Evolutionary conservation across 2,329 filamentous ascomycete genomes (phyloP), one percentile per base, ranked within the genome.

Genomic region (Ophiostoma piceae): DNA sequence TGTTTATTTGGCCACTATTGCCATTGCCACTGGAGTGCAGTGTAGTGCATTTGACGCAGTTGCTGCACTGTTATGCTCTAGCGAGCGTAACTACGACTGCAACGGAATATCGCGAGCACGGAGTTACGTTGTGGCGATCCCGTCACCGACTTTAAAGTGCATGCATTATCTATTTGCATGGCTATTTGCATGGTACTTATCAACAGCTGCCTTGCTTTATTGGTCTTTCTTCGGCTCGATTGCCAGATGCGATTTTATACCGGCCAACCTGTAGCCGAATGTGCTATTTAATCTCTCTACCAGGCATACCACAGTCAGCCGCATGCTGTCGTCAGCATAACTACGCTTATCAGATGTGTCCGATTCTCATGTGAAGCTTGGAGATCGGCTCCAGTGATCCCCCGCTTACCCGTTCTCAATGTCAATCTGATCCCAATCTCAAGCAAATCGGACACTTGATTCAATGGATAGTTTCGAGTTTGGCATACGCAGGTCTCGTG

Each of bases 401-500:
- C 29, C 62, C 62, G 62, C 62, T 65, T 65, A 65, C 62, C 62
- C 62, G 62, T 22, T 22, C 26, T 26, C 51, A 29, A 26, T 35
- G 5, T 16, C 26, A 32, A 57, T 57, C 51, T 26, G n/a, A 41
- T 41, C 39, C 39, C 11, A 41, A 41, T 41, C 9, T 14, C 1
- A 41, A 14, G 12, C 19, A 54, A 22, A 9, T n/a, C 19, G n/a
- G n/a, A n/a, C 19, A n/a, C 47, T 26, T 26, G 26, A 9, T 54
- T 57, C 51, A 57, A 57, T 26, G 22, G 22, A 57, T 26, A 57
- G 51, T 12, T 29, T 29, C 26, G 26, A 35, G 35, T 26, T 26
- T 32, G 57, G 22, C 29, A 19, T 12, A 26, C 51, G 9, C 1
- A 57, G 51, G 57, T 32, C 57, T 62, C 57, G 57, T 62, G 26